Evolutionary conservation across 2,329 filamentous ascomycete species (phyloP), one percentile per base, ranked within the genome.

Genomic region (Exophiala bonariae): DNA sequence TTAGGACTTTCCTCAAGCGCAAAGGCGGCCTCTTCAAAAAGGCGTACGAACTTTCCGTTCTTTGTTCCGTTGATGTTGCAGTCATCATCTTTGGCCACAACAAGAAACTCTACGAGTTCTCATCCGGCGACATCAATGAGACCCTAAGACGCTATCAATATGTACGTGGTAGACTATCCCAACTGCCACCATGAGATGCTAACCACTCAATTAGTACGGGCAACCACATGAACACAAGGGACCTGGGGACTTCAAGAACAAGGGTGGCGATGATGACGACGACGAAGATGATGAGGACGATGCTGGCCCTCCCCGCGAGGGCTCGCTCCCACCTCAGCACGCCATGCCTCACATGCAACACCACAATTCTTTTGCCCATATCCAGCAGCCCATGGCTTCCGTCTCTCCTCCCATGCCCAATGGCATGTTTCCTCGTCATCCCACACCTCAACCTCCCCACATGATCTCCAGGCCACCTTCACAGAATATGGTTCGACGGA

Each of bases 21-120:
- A 99, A 99, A 73, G 93, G 92, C 62, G 93, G 93, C 62, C 78
- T 99, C 40, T 99, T 99, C 81, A 99, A 99, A 78, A 99, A 99
- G 81, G 93, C 93, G 44, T 91, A 99, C 69, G 93, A 99, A 79
- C 81, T 99, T 42, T 96, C 92, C 43, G 93, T 99, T 37, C 85
- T 99, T 55, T 99, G 93, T 70, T 96, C 91, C 31, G 93, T 99
- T 66, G 93, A 99, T 68, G 93, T 99, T 59, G 93, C 93, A 32
- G 93, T 99, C 63, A 93, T 99, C 68, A 96, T 99, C 63, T 97
- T 97, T 65, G 92, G 92, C 56, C 91, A 89, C 73, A 99, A 99
- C 72, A 99, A 97, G 79, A 97, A 97, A 74, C 80, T 99, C 19
- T 96, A 97, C 71, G 90, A 99, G 70, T 99, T 96, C 69, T 97